Base-by-base conservation (phyloP, 768 basidiomycete species). In the Tylopilus felleus region DNA sequence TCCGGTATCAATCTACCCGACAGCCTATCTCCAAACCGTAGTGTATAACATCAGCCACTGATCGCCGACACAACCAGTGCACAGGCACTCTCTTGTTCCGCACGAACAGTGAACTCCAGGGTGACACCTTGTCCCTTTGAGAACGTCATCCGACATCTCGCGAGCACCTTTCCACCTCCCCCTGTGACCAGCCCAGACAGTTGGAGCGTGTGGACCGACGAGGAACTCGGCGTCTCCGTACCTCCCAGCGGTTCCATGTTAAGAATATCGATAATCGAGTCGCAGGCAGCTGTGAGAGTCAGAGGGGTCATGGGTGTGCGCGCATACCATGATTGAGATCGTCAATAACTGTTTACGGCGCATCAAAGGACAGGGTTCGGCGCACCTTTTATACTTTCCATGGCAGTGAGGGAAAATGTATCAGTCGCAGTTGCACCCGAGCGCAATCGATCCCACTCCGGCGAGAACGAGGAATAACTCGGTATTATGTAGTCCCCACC, bases 241-340 rank as follows among this genome's bases (percentile, higher is more conserved):
- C 97, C 97, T 58, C 96, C 96, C 17, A 99, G 76, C 7, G 97
- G 82, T 65, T 98, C 93, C 96, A 99, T 98, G 68, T 92, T 89
- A 58, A 98, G 85, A 28, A 98, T 89, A 66, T 97, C 95, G 62
- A 95, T 83, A 63, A 98, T 88, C 25, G 96, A 97, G 66, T 94
- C 90, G 72, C 95, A 97, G 12, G 96, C 96, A 64, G 93, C 95
- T 96, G 67, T 44, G 59, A 54, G 21, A 56, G 53, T 40, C 22
- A 36, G 10, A 21, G 43, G 14, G 22, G 19, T 28, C 61, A 58
- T 53, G 62, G 33, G 61, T 60, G 57, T 51, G 35, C 36, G 49
- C 43, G 27, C 13, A 47, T 55, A 33, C 47, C 68, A 50, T 27
- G 29, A 56, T 58, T 60, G 57, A 52, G 61, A 40, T 49, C 49